Conservation (phyloP, 306 rosid genomes). For the Vigna mungo region DNA sequence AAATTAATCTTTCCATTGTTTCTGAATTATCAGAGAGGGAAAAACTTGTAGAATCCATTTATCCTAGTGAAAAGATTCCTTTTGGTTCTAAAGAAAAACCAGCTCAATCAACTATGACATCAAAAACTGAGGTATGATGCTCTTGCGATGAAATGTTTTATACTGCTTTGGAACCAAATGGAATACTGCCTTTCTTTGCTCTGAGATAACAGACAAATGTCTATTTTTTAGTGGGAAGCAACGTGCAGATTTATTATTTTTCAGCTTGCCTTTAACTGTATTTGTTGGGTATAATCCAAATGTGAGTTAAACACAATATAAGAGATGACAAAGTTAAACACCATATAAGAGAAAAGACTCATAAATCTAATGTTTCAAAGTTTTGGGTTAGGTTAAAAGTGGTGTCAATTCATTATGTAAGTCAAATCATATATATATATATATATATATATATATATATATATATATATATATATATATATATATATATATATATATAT, state of each 20-base stretch:
- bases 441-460: too few species aligned
- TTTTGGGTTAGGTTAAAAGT: too few species aligned
- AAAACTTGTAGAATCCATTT: conserved; percentile 29
- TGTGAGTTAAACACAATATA: too few species aligned
- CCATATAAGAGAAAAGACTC: too few species aligned
- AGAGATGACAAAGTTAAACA: too few species aligned
- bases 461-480: too few species aligned
- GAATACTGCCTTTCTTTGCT: conserved; percentile 13
- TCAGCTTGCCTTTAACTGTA: neutral
- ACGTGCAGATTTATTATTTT: conserved; percentile 7
- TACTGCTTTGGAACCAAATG: neutral
- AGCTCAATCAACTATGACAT: conserved; percentile 52
- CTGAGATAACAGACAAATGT: neutral
- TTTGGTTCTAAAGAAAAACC: conserved; percentile 51
- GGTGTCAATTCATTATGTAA: too few species aligned
- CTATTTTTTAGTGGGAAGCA: conserved; percentile 26
- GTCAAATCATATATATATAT: too few species aligned
- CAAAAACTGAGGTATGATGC: conserved; percentile 62
- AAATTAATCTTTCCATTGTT: conserved; percentile 38
- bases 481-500: too few species aligned
- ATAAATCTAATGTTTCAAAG: too few species aligned
- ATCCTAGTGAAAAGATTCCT: conserved; percentile 46
- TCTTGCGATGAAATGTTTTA: conserved; percentile 23
- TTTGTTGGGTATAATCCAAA: neutral
- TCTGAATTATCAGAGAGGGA: conserved; percentile 44